These are phyloP conservation scores for Aquilaria sinensis DNA, from an alignment of 345 rosid genomes.

Conservation along the genomic window DNA sequence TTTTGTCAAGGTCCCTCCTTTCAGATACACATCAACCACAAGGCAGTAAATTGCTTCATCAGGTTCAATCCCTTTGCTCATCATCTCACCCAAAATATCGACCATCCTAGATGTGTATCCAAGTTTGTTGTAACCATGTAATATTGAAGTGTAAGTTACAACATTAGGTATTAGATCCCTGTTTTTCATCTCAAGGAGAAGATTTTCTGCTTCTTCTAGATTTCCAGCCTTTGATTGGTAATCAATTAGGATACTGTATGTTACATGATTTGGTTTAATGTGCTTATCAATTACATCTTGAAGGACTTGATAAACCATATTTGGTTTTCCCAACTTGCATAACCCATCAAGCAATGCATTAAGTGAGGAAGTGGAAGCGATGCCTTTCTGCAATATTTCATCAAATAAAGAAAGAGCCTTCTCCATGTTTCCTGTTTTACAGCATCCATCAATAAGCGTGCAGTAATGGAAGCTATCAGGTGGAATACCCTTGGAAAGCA, in stretches of 20 bases:
- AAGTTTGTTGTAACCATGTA: constrained; percentile 42
- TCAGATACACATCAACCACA: constrained; percentile 39
- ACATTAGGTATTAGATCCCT: constrained; percentile 43
- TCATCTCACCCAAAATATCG: constrained; percentile 51
- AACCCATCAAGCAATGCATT: constrained; percentile 58
- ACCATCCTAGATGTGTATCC: constrained; percentile 45
- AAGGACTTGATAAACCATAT: constrained; percentile 31
- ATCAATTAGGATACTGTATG: constrained; percentile 67
- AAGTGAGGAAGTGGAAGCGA: constrained; percentile 43
- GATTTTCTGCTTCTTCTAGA: constrained; percentile 52
- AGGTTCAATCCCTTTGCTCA: constrained; percentile 51
- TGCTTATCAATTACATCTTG: constrained; percentile 34
- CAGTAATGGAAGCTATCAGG: constrained; percentile 61
- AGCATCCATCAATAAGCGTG: constrained; percentile 59
- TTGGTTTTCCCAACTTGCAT: constrained; percentile 45
- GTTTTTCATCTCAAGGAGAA: constrained; percentile 46
- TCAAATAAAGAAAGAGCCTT: constrained; percentile 47
- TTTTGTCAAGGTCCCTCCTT: constrained; percentile 48
- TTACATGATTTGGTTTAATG: constrained; percentile 47
- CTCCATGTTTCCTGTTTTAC: constrained; percentile 51
- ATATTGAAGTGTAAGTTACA: constrained; percentile 50
- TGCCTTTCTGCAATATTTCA: constrained; percentile 45
- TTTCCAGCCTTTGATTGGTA: constrained; percentile 50
- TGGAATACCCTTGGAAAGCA: constrained; percentile 46
- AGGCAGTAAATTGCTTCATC: constrained; percentile 50